Evolutionary conservation across 2,329 filamentous ascomycete genomes (phyloP).

Genomic region (Pestalotiopsis sp.): DNA sequence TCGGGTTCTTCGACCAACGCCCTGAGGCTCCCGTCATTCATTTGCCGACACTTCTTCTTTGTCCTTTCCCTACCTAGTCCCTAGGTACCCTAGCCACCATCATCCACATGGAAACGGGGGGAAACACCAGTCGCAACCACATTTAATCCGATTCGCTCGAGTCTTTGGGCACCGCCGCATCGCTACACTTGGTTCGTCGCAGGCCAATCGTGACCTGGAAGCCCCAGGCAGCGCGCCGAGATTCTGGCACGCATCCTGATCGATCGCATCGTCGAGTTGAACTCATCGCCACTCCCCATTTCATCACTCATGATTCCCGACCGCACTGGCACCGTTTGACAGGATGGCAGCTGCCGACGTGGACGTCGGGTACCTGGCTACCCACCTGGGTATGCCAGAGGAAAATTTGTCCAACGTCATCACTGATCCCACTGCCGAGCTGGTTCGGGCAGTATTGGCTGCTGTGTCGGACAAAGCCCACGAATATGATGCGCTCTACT

Average conservation of each 20-base stretch:
- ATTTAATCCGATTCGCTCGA: background rate
- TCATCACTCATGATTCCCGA: conserved; percentile 27
- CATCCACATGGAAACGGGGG: background rate
- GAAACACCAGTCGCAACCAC: background rate
- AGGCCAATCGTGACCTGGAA: background rate
- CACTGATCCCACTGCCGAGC: conserved; percentile 73
- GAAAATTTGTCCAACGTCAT: conserved; percentile 62
- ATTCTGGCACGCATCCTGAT: background rate
- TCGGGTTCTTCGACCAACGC: background rate
- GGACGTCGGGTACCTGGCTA: conserved; percentile 74
- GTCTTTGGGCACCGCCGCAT: background rate
- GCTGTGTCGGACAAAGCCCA: conserved; percentile 78
- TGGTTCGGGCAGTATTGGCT: conserved; percentile 75
- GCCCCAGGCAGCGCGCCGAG: background rate
- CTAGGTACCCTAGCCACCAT: background rate
- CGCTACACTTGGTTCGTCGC: background rate
- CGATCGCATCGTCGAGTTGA: background rate
- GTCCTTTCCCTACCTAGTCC: background rate
- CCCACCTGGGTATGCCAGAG: conserved; percentile 71
- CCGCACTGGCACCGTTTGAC: conserved; percentile 25
- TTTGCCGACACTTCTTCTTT: background rate
- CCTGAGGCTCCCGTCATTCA: background rate
- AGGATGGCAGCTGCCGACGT: conserved; percentile 64
- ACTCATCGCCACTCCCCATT: background rate
- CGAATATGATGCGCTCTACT: conserved; percentile 79